These are phyloP conservation scores for Euphorbia tirucalli DNA, from an alignment of 345 rosid genomes.

Conservation along the genomic window DNA sequence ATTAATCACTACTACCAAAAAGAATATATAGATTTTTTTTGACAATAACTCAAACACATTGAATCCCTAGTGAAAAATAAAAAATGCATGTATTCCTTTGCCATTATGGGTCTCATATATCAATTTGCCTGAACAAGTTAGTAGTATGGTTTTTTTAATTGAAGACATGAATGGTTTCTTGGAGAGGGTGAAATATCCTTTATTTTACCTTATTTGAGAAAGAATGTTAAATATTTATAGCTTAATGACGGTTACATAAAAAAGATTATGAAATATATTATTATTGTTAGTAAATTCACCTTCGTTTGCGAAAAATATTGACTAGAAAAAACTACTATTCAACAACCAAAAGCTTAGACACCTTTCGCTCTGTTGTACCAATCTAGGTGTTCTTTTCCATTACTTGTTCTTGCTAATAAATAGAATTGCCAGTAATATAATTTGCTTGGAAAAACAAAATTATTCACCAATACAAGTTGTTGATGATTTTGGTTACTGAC, in stretches of 20 bases:
- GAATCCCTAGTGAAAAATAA: neutral
- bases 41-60: neutral
- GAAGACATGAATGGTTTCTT: neutral
- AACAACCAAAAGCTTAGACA: neutral
- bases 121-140: neutral
- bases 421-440: neutral
- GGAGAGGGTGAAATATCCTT: neutral
- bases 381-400: neutral
- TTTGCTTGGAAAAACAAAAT: neutral
- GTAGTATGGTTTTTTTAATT: too few relatives aligned
- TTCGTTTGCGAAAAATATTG: neutral
- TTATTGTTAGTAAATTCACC: neutral
- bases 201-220: neutral
- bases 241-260: neutral
- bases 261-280: neutral
- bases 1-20: too few relatives aligned
- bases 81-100: neutral
- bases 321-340: neutral
- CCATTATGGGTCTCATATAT: neutral
- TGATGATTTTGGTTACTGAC: neutral
- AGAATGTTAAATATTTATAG: neutral
- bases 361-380: neutral
- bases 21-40: neutral
- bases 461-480: neutral
- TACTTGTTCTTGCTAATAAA: neutral